Percentiles rank a stretch among this genome's conserved stretches.
These are phyloP conservation scores for Mycena epipterygia DNA, from an alignment of 768 basidiomycete species.

Conservation along the genomic window DNA sequence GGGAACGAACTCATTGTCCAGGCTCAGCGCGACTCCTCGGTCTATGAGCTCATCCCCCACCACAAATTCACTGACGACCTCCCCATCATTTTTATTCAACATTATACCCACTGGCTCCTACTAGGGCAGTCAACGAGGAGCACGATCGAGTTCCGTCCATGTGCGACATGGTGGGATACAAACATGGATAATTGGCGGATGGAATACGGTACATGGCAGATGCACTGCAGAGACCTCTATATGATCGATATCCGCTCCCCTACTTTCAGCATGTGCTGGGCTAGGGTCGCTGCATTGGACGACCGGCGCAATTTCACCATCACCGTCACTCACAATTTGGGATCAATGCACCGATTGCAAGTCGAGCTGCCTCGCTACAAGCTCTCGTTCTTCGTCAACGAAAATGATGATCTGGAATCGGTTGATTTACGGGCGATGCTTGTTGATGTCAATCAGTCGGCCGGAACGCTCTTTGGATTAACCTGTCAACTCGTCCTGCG, in stretches of 20 bases:
- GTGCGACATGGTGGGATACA: constrained; percentile 43
- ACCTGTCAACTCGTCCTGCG: constrained; percentile 55
- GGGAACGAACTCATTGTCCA: constrained; percentile 47
- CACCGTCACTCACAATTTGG: background rate
- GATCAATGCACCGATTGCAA: constrained; percentile 11
- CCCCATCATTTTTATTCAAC: constrained; percentile 44
- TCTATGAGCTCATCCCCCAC: constrained; percentile 53
- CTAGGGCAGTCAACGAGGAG: constrained; percentile 12
- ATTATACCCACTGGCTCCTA: constrained; percentile 53
- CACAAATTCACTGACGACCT: constrained; percentile 43
- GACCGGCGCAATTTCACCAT: constrained; percentile 31
- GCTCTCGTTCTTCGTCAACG: constrained; percentile 56
- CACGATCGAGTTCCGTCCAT: constrained; percentile 50
- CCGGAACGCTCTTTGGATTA: constrained; percentile 61
- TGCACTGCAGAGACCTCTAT: constrained; percentile 7
- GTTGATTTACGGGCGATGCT: constrained; percentile 56
- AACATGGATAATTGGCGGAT: constrained; percentile 47
- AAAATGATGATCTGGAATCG: constrained; percentile 52
- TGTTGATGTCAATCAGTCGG: constrained; percentile 56
- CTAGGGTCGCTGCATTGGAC: constrained; percentile 39
- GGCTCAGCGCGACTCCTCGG: constrained; percentile 31
- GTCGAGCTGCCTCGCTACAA: constrained; percentile 56
- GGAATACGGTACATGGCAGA: constrained; percentile 36
- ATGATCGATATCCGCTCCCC: constrained; percentile 46
- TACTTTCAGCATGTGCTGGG: constrained; percentile 41